Evolutionary conservation across 768 basidiomycete species (phyloP), one percentile per base, ranked within the genome.

Genomic region (Amanita rimosa): DNA sequence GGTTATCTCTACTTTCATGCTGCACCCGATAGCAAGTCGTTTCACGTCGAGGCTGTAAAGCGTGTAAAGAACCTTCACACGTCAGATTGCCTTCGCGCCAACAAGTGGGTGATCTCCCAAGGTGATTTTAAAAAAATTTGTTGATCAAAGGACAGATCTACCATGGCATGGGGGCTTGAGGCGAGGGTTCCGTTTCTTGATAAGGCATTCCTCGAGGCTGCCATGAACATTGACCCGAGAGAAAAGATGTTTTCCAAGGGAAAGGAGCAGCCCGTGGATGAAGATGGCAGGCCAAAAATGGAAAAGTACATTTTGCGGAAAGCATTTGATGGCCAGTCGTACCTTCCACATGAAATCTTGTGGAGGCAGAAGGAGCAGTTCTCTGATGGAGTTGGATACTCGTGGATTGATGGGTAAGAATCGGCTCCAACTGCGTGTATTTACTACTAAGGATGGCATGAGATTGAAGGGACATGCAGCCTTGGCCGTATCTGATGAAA

Each of bases 351-450:
- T 49, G 89, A 87, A 13, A 97, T 99, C 58, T 73, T 99, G 36
- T 99, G 96, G 96, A 78, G 96, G 49, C 96, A 99, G 64, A 99
- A 99, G 64, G 96, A 99, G 67, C 94, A 98, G 59, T 99, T 99
- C 70, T 97, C 94, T 1, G 96, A 99, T 59, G 96, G 96, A 47
- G 93, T 96, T 48, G 94, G 95, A 27, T 97, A 96, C 67, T 94
- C 92, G 27, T 97, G 95, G 94, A 98, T 98, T 60, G 94, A 98
- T 58, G 91, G 93, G 87, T 87, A 58, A 37, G 75, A 38, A 16
- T 31, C n/a, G 10, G 39, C 37, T 40, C n/a, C 8, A 21, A 44
- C 48, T 39, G 11, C 10, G 19, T 6, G 48, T 31, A 38, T 31
- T 16, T 14, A 41, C 48, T 26, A 45, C 52, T 24, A 13, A 53